Evolutionary conservation across 2,329 filamentous ascomycete species (phyloP), one percentile per base, ranked within the genome.

Genomic region (Fusarium irregulare): DNA sequence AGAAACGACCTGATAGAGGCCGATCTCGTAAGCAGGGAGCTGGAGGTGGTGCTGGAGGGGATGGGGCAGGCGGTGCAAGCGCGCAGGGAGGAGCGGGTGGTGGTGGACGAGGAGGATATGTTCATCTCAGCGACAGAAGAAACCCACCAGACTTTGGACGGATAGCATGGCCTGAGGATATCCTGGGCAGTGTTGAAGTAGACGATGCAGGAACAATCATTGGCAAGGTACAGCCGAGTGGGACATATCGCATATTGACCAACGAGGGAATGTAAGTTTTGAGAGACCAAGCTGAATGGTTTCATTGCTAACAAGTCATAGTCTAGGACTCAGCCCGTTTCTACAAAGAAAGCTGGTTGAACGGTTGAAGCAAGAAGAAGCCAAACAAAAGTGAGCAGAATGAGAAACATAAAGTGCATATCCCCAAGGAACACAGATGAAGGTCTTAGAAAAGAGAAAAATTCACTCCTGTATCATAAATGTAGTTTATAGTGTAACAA

Each of bases 141-240:
- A 90, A 90, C 54, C 88, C 89, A 4, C 89, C 88, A 1, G 89
- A 91, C 72, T 92, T 85, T 82, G 89, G 89, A 18, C 80, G 90
- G 55, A 91, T 92, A 75, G 88, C 89, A 4, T 91, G 87, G 83
- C 89, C 89, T 2, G 89, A 92, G 73, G 89, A 92, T 73, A 92
- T 92, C 40, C 81, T 92, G 56, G 90, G 89, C 40, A 91, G 89
- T 68, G 83, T 92, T 42, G 87, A 91, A 75, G 89, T 92, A 7
- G 83, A 91, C 74, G 83, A 82, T 3, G 69, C 79, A 9, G 90
- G 90, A 0, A 76, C 84, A 28, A 86, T 91, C 54, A 80, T 89
- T 27, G 87, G 88, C 23, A 85, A 83, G 67, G 87, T 87, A 68
- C 84, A 89, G 77, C 81, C 84, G 2, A 90, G 88, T 66, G 87